Conservation (phyloP, 2,329 filamentous ascomycete species). For the Colletotrichum lentis region DNA sequence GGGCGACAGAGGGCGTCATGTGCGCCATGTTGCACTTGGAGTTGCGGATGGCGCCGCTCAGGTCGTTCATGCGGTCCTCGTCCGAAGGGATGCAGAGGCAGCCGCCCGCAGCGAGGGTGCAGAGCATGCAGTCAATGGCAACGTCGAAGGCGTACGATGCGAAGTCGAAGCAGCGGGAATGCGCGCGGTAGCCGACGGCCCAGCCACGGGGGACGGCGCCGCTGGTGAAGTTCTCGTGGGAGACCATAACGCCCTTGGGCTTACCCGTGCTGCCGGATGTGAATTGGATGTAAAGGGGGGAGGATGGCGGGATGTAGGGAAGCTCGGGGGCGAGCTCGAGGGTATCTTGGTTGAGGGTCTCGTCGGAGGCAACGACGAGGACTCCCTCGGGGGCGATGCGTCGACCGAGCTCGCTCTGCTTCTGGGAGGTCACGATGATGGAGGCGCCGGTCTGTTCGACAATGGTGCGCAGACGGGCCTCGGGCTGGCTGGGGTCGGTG, state of each 20-base stretch:
- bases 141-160: conserved; percentile 65
- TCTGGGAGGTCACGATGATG: conserved; percentile 52
- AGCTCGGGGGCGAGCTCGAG: conserved; percentile 40
- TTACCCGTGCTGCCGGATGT: conserved; percentile 71
- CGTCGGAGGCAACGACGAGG: conserved; percentile 47
- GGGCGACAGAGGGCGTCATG: conserved; percentile 61
- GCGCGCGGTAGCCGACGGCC: conserved; percentile 52
- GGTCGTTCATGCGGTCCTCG: conserved; percentile 60
- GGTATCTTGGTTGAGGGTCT: conserved; percentile 20
- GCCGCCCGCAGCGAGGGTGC: conserved; percentile 59
- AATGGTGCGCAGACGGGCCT: conserved; percentile 55
- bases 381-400: conserved; percentile 49
- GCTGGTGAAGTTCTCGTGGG: conserved; percentile 57
- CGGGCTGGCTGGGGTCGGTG: conserved; percentile 57
- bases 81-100: conserved; percentile 64
- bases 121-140: conserved; percentile 63
- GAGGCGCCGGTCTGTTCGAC: conserved; percentile 53
- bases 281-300: conserved; percentile 66
- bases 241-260: conserved; percentile 68
- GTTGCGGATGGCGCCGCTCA: conserved; percentile 55
- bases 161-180: conserved; percentile 57
- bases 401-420: conserved; percentile 50
- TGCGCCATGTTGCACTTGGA: conserved; percentile 58
- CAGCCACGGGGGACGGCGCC: conserved; percentile 54
- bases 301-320: conserved; percentile 52